A percentile compares a stretch with the other conserved stretches of the same genome.
Evolutionary conservation across 306 rosid species (phyloP).

Genomic region (Biancaea sappan): DNA sequence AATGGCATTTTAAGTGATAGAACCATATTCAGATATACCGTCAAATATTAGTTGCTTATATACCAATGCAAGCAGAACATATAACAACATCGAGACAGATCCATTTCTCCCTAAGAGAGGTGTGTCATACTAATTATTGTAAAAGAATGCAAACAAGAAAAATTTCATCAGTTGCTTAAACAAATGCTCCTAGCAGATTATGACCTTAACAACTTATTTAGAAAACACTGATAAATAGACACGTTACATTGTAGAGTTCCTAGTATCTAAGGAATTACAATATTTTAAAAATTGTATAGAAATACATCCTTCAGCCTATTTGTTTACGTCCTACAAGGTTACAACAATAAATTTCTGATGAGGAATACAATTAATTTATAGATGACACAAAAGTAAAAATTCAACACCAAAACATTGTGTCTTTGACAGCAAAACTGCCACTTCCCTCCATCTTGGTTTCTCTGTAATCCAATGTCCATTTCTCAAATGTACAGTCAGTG

Average conservation of each 20-base stretch:
- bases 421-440: conserved; percentile 56
- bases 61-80: neutral
- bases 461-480: conserved; percentile 86
- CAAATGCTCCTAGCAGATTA: neutral
- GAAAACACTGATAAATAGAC: conserved; percentile 10
- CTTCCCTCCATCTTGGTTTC: conserved; percentile 52
- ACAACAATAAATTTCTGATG: conserved; percentile 11
- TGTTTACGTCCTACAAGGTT: conserved; percentile 2
- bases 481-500: conserved; percentile 89
- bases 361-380: conserved; percentile 4
- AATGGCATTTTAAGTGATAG: too few relatives aligned
- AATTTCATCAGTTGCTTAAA: neutral
- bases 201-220: neutral
- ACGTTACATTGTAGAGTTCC: neutral
- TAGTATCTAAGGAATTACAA: neutral
- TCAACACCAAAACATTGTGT: conserved; percentile 71
- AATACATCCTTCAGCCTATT: conserved; percentile 22
- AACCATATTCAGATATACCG: too few relatives aligned
- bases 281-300: conserved; percentile 5
- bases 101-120: neutral
- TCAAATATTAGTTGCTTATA: neutral
- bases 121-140: neutral
- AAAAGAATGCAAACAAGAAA: neutral
- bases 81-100: neutral
- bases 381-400: conserved; percentile 21